Evolutionary conservation across 192 early-diverging fungal genomes (phyloP).

Genomic region (Jimgerdemannia flammicorona): DNA sequence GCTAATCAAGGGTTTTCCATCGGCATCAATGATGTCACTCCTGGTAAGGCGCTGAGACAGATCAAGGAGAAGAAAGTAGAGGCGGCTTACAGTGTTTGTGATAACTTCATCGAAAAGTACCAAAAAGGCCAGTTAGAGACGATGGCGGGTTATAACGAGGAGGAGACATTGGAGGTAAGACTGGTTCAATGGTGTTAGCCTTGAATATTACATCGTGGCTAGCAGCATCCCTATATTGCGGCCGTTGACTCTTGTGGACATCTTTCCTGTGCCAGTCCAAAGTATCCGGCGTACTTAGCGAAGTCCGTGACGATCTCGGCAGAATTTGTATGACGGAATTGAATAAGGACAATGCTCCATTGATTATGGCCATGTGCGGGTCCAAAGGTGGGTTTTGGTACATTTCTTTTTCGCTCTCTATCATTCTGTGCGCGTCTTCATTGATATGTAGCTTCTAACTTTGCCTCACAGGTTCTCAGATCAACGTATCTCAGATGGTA

Average conservation of each 20-base stretch:
- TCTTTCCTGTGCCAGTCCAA: slow-evolving; percentile 32
- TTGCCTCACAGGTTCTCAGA: slow-evolving; percentile 75
- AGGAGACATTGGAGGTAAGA: slow-evolving; percentile 79
- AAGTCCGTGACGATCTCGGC: slow-evolving; percentile 90
- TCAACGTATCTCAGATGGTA: slow-evolving; percentile 99
- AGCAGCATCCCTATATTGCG: too few relatives aligned
- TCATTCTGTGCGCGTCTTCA: too few relatives aligned
- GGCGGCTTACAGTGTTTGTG: slow-evolving; percentile 83
- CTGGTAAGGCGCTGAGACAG: slow-evolving; percentile 67
- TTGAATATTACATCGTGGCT: too few relatives aligned
- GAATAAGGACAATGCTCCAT: slow-evolving; percentile 92
- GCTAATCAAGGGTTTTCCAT: slow-evolving; percentile 96
- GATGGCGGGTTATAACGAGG: slow-evolving; percentile 82
- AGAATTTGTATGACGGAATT: slow-evolving; percentile 90
- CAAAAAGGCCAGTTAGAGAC: slow-evolving; percentile 72
- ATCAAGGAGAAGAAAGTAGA: slow-evolving; percentile 78
- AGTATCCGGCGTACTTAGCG: slow-evolving; percentile 84
- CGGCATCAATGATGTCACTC: slow-evolving; percentile 96
- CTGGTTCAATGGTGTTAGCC: too few relatives aligned
- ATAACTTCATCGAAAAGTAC: slow-evolving; percentile 71
- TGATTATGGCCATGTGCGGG: slow-evolving; percentile 98
- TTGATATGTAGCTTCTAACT: too few relatives aligned
- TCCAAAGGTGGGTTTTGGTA: slow-evolving; percentile 72
- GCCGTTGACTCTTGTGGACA: too few relatives aligned
- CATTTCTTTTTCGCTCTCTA: background rate